Percentiles rank a stretch among this genome's conserved stretches.
Evolutionary conservation across 441 rosid genomes (phyloP).

Genomic region (Rhodomyrtus psidioides): DNA sequence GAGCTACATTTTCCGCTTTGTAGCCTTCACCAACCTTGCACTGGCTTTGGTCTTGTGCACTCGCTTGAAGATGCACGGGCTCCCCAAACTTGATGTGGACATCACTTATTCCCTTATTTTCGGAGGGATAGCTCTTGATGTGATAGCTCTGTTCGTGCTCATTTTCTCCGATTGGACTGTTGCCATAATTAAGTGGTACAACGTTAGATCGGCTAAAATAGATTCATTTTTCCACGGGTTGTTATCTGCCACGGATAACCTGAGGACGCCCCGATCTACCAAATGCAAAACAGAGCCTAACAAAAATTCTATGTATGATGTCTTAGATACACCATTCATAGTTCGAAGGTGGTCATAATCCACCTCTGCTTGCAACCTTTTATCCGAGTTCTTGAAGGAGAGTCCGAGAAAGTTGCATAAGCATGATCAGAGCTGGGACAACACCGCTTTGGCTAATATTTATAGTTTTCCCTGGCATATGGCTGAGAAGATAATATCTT

Average conservation of each 20-base stretch:
- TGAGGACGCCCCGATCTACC: not conserved
- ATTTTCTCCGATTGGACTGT: not conserved
- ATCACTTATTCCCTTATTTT: not conserved
- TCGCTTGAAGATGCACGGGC: not conserved
- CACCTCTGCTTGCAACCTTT: not conserved
- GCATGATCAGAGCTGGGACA: not conserved
- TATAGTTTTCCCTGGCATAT: not conserved
- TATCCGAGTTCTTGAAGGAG: rapidly evolving
- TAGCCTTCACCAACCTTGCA: not conserved
- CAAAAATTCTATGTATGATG: rapidly evolving
- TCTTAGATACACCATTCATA: not conserved
- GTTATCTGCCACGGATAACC: not conserved
- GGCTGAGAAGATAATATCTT: not conserved
- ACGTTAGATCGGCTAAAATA: not conserved
- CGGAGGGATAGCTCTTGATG: not conserved
- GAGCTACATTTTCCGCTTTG: not conserved
- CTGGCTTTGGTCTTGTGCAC: not conserved
- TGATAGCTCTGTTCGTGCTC: rapidly evolving
- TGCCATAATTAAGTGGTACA: not conserved
- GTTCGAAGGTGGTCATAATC: not conserved
- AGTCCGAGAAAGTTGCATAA: not conserved
- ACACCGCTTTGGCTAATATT: rapidly evolving
- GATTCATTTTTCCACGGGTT: not conserved
- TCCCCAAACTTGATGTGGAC: rapidly evolving
- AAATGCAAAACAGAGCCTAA: not conserved